Evolutionary conservation across 352 stramenopile genomes (phyloP), one percentile per base, ranked within the genome.

Genomic region (Globisporangium canariense): DNA sequence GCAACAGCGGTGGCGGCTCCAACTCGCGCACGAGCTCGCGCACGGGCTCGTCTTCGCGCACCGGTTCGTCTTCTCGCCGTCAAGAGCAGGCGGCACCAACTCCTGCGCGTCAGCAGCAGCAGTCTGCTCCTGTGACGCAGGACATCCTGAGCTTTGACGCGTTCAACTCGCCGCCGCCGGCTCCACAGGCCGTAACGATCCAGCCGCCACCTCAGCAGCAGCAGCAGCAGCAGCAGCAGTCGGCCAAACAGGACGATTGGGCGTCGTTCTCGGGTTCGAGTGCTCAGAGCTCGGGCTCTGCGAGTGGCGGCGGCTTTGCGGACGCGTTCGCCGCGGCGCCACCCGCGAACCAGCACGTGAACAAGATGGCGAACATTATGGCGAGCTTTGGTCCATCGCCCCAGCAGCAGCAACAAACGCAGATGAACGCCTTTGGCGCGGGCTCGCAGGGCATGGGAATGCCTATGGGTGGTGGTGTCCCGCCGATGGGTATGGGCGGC

Each of bases 331-430:
- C 74, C 43, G 28, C 77, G 1, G 54, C 69, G 3, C 38, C 73
- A 7, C 72, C 77, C n/a, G 71, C 72, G 6, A 76, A 81, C 58
- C 79, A 89, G 61, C 81, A 87, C 60, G 67, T 75, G 50, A 90
- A 89, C 71, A 86, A 89, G 50, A 89, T 93, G 77, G 84, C 84
- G 53, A 93, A 85, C 70, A 95, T 95, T 70, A 95, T 95, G 86
- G 84, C 86, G 13, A 95, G 78, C 68, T 95, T 95, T 50, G 86
- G 73, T 1, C 60, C 71, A 11, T 41, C 69, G 1, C 59, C 69
- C 0, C 60, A 70, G 11, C 64, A 71, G 34, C 68, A 41, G 43
- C 62, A 60, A 45, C 75, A 54, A 60, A 64, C 55, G 70, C 77
- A 81, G 34, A 45, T 49, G 62, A 67, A 67, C 47, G 46, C 62